Evolutionary conservation across 1,284 basidiomycete species (phyloP), one percentile per base, ranked within the genome.

Genomic region (Malassezia caprae): DNA sequence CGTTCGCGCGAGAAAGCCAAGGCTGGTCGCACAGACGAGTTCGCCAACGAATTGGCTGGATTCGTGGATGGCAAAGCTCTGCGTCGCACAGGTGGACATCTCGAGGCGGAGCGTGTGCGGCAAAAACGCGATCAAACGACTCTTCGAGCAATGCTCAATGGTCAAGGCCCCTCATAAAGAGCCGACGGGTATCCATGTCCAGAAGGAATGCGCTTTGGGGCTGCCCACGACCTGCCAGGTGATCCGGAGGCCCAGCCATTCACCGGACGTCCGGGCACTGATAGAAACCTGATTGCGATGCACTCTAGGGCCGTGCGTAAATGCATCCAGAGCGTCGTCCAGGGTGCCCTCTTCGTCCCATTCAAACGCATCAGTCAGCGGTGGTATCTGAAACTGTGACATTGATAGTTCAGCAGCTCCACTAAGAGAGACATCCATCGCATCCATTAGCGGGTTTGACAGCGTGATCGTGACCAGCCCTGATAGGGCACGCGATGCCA

Each of bases 21-120:
- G 45, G 56, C 54, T 4, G 55, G 45, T 17, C 53, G 53, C 13
- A 64, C 63, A 39, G 71, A 74, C 59, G 72, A 74, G 35, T 74
- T 74, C 44, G 60, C 61, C 24, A 62, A 67, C n/a, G 72, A 73
- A 42, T 52, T 74, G 11, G 63, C 66, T 6, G 71, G 69, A 1
- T 74, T 74, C 31, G 72, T 73, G 12, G 71, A 73, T 45, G 65
- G 62, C 27, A 72, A 70, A 43, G 62, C 62, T 35, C 58, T 74
- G 8, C 58, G 72, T 28, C 70, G 69, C 51, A 74, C 72, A 1
- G 72, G 72, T 11, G 72, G 72, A 6, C 63, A 66, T 46, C 27
- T 56, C 30, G 72, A 74, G 48, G 67, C 68, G 37, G 72, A 74
- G 52, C 54, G 71, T 8, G 40, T 73, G 5, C 51, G 72, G 21